phyloP scores from a whole-genome alignment of 768 basidiomycete genomes.

The Myochromella boudieri region DNA sequence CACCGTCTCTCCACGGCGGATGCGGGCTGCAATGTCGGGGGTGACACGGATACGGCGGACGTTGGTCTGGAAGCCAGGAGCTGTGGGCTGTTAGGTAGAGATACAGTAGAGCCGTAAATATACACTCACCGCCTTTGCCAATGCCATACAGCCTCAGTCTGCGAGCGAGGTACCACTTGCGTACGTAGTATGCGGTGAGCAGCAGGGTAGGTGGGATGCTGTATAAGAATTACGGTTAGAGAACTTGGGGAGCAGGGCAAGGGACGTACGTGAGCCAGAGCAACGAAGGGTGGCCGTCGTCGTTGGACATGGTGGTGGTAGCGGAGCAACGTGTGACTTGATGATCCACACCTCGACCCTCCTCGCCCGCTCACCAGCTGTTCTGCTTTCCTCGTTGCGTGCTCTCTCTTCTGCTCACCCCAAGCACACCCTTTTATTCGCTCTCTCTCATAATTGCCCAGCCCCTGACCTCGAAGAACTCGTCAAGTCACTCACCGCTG shows the following conservation, averaged over 20 bases:
- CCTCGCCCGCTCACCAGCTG: slow-evolving; percentile 34
- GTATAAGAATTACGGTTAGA: neutral
- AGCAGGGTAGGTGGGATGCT: slow-evolving; percentile 47
- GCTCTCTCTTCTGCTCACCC: slow-evolving; percentile 28
- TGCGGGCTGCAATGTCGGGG: slow-evolving; percentile 53
- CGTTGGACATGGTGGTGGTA: slow-evolving; percentile 4
- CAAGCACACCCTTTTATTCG: slow-evolving; percentile 45
- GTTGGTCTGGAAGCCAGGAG: slow-evolving; percentile 56
- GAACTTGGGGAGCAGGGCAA: neutral
- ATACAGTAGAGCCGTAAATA: neutral
- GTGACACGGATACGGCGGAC: slow-evolving; percentile 50
- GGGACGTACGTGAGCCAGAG: slow-evolving; percentile 46
- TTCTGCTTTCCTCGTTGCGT: slow-evolving; percentile 34
- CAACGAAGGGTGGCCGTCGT: slow-evolving; percentile 37
- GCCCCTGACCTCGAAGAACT: slow-evolving; percentile 38
- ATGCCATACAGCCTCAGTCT: slow-evolving; percentile 47
- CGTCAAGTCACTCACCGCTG: slow-evolving; percentile 36
- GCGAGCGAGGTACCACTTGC: slow-evolving; percentile 51
- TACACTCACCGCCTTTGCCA: slow-evolving; percentile 52
- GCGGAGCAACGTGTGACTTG: slow-evolving; percentile 7
- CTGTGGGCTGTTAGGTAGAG: slow-evolving; percentile 23
- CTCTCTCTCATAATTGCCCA: slow-evolving; percentile 45
- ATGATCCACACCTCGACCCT: slow-evolving; percentile 39
- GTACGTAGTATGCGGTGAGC: slow-evolving; percentile 43
- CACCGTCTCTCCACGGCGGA: slow-evolving; percentile 51